These are phyloP conservation scores for Globisporangium uncinulatum DNA, from an alignment of 352 stramenopile genomes.

Conservation along the genomic window DNA sequence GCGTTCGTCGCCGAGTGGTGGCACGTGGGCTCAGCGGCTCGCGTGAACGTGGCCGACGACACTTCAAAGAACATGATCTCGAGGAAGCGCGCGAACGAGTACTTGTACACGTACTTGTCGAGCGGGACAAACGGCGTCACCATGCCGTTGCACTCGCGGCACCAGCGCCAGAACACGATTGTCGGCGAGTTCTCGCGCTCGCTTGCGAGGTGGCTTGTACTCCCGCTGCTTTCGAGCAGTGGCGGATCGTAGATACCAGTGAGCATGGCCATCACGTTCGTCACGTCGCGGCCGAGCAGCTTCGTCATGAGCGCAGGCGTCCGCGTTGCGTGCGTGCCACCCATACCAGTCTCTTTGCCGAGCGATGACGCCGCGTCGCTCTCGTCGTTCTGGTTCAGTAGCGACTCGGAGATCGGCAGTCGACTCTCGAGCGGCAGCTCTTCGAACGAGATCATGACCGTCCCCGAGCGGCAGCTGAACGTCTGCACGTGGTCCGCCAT, in stretches of 20 bases:
- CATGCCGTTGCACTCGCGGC: slow-evolving; percentile 89
- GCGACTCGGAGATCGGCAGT: slow-evolving; percentile 26
- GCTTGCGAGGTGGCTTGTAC: slow-evolving; percentile 4
- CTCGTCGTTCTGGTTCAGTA: slow-evolving; percentile 24
- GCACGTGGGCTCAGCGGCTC: slow-evolving; percentile 18
- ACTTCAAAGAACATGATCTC: slow-evolving; percentile 93
- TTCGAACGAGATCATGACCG: slow-evolving; percentile 79
- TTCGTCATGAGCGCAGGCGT: slow-evolving; percentile 18
- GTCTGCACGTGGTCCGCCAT: slow-evolving; percentile 83
- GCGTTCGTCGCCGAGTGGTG: slow-evolving; percentile 46
- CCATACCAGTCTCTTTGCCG: background rate
- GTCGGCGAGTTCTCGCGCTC: slow-evolving; percentile 34
- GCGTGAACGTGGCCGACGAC: slow-evolving; percentile 31
- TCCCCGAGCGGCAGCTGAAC: slow-evolving; percentile 68
- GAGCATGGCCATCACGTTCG: slow-evolving; percentile 41
- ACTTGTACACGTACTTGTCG: slow-evolving; percentile 95
- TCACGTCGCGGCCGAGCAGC: slow-evolving; percentile 26
- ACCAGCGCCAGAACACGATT: slow-evolving; percentile 98
- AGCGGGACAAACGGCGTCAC: slow-evolving; percentile 88
- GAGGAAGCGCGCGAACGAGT: slow-evolving; percentile 97
- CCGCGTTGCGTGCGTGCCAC: slow-evolving; percentile 8
- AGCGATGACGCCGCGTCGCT: slow-evolving; percentile 12
- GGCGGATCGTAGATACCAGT: slow-evolving; percentile 24
- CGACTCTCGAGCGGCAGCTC: slow-evolving; percentile 63
- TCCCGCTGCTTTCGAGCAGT: slow-evolving; percentile 5